Base-by-base conservation (phyloP, 352 stramenopile genomes). In the Phytophthora colocasiae region DNA sequence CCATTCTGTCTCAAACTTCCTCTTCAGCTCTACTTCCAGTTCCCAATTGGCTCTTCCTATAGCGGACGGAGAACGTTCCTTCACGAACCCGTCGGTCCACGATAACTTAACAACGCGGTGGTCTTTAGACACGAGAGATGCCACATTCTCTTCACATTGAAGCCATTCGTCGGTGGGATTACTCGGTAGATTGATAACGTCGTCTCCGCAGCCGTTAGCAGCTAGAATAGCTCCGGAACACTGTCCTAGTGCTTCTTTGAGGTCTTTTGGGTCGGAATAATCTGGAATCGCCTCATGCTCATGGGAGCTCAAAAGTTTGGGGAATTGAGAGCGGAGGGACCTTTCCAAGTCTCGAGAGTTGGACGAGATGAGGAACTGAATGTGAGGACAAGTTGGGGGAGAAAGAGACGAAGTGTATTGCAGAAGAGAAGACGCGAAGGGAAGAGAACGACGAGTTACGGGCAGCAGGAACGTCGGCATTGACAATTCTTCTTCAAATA, bases 51-150 rank as follows among this genome's bases (percentile, higher is more conserved):
- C 66, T 38, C 70, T 74, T 4, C 80, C 83, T 2, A 76, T 22
- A 15, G 59, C 58, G n/a, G 81, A 71, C 4, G 46, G 48, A 8
- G 78, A 77, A 1, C 60, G 55, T 49, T 81, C 65, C 0, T 46
- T 56, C 4, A 90, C 59, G 19, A 89, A 63, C 5, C 78, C 78
- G 27, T 62, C 49, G 3, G 76, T 63, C 63, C 80, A 85, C 26
- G 85, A 94, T 34, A 92, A 68, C 60, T 91, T 90, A 50, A 87
- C 46, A 17, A 87, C 40, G 0, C 56, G 75, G 17, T 71, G 63
- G 34, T 74, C 61, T 32, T 53, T 62, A 1, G 68, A 56, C 22
- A 81, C 50, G 6, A 65, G 43, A 53, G 45, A 48, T 36, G 62
- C 53, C 26, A 78, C 41, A 8, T 60, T 65, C 11, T 66, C 61